A percentile compares a stretch with the other conserved stretches of the same genome.
Conservation (phyloP, 306 rosid species). For the Vigna unguiculata region DNA sequence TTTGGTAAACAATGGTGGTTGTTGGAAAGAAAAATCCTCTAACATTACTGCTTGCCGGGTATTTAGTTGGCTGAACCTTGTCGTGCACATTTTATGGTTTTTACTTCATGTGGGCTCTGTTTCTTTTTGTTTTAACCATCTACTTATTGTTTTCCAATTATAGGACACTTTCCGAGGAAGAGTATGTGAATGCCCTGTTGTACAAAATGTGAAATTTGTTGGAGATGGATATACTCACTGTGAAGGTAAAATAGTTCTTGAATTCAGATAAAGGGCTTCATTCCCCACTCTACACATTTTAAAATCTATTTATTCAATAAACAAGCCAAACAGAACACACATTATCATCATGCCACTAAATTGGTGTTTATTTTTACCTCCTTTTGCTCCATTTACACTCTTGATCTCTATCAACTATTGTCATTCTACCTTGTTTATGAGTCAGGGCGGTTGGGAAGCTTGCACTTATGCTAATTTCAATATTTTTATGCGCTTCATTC, state of each 20-base stretch:
- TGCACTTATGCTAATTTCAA: slow-evolving; percentile 15
- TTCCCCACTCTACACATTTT: slow-evolving; percentile 19
- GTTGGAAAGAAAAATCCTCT: slow-evolving; percentile 78
- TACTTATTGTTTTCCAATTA: slow-evolving; percentile 18
- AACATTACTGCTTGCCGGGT: slow-evolving; percentile 96
- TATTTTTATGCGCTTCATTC: not conserved
- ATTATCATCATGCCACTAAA: slow-evolving; percentile 26
- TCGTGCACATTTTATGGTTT: not conserved
- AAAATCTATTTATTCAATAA: slow-evolving; percentile 3
- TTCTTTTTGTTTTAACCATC: slow-evolving; percentile 36
- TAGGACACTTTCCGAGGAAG: slow-evolving; percentile 97
- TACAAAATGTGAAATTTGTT: slow-evolving; percentile 74
- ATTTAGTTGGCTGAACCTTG: slow-evolving; percentile 45
- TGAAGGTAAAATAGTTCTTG: slow-evolving; percentile 66
- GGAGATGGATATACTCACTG: slow-evolving; percentile 96
- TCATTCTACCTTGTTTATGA: slow-evolving; percentile 16
- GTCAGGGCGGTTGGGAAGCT: not conserved
- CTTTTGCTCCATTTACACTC: not conserved
- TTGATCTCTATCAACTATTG: not conserved
- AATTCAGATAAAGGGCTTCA: slow-evolving; percentile 25
- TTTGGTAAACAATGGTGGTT: slow-evolving; percentile 91
- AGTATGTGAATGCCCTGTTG: slow-evolving; percentile 94
- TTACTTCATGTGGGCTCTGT: slow-evolving; percentile 7
- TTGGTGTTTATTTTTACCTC: slow-evolving; percentile 23
- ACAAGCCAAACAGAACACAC: not conserved